Conservation (phyloP, 2,329 filamentous ascomycete species). For the Xylariaceae sp. region DNA sequence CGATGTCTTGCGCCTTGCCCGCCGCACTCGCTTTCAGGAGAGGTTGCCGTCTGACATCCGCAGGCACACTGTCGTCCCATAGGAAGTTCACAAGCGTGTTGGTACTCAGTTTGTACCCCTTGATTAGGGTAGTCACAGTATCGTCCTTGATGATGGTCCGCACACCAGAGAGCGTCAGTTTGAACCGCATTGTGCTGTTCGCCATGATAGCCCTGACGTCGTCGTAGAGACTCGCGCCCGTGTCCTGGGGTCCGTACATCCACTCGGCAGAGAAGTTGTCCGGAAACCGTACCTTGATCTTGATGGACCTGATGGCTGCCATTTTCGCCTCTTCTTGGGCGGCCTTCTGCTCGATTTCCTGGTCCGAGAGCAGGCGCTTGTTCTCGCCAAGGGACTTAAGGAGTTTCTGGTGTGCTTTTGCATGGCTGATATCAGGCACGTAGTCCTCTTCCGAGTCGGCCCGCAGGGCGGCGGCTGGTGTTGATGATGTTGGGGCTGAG, state of each 20-base stretch:
- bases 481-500: constrained; percentile 67
- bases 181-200: constrained; percentile 60
- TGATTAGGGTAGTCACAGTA: constrained; percentile 57
- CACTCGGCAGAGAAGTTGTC: constrained; percentile 76
- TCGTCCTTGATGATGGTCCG: constrained; percentile 47
- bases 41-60: constrained; percentile 27
- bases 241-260: constrained; percentile 62
- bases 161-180: constrained; percentile 58
- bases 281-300: constrained; percentile 79
- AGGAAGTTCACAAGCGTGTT: constrained; percentile 62
- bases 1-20: constrained; percentile 52
- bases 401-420: constrained; percentile 65
- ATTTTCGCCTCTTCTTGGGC: constrained; percentile 61
- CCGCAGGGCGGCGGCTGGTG: constrained; percentile 67
- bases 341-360: constrained; percentile 68
- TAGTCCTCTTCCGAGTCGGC: constrained; percentile 69
- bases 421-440: constrained; percentile 68
- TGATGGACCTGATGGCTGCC: constrained; percentile 60
- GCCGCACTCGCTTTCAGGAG: constrained; percentile 47
- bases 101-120: constrained; percentile 63
- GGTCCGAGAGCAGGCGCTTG: constrained; percentile 73
- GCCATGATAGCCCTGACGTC: constrained; percentile 70
- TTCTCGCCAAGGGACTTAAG: constrained; percentile 62
- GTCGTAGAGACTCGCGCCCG: constrained; percentile 65
- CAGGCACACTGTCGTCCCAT: constrained; percentile 29